Evolutionary conservation across 148 eudicot genomes (phyloP), one percentile per base, ranked within the genome.

Genomic region (Rhododendron griersonianum): DNA sequence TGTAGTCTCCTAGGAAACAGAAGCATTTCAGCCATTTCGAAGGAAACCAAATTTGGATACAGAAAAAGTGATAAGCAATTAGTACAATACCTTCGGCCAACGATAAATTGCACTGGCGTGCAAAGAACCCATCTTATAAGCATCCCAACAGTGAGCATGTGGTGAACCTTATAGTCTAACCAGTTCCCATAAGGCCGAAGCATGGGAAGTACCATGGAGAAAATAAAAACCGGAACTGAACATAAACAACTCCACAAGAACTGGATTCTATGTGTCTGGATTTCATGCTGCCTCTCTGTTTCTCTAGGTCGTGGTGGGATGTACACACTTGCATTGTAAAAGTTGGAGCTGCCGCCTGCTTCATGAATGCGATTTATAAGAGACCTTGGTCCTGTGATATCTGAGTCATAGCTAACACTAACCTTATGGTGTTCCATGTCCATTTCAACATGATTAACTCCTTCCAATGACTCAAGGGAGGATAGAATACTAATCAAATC

Each of bases 161-260:
- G 93, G 80, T 90, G 85, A 84, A 95, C 88, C 90, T 91, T 95
- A 90, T 93, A 95, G 45, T 93, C 91, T 88, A 97, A 92, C 98
- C 99, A 95, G 84, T 93, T 81, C 44, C 98, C 98, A 89, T 92
- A 95, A 19, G 95, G 98, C 53, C 91, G 93, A 83, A 95, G 91
- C 98, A 95, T 95, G 0, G 98, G 98, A 59, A 97, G 92, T 80
- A 97, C 92, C 99, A 95, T 97, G 69, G 99, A 93, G 85, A 92
- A 93, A 85, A 93, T 73, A 79, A 97, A 89, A 21, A 97, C 93
- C 0, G 99, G 99, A 89, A 92, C 88, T 11, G 99, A 90, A 86
- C 95, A 97, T 67, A 95, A 81, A 85, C 95, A 94, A 88, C 99
- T 97, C 94, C 95, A 93, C 55, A 93, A 88, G 90, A 97, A 95